A percentile compares a stretch with the other conserved stretches of the same genome.
Conservation (phyloP, 805 yeast genomes). For the Zygoascus bituminiphila region DNA sequence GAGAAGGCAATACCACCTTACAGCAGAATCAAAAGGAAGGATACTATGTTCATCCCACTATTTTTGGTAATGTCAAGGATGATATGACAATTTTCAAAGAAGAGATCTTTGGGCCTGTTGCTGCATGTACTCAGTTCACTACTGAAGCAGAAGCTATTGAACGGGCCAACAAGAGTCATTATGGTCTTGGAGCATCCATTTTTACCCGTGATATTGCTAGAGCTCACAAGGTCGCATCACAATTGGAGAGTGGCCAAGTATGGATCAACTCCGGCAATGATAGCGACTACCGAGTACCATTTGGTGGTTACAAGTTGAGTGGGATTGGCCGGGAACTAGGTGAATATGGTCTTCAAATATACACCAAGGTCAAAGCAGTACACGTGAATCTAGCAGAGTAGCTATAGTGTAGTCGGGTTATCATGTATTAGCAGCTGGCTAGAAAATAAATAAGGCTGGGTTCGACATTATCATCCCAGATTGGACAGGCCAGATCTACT, state of each 20-base stretch:
- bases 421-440: neutral
- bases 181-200: conserved; percentile 74
- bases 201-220: conserved; percentile 70
- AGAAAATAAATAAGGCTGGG: neutral
- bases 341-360: conserved; percentile 73
- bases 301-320: conserved; percentile 86
- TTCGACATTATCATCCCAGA: neutral
- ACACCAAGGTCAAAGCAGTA: conserved; percentile 82
- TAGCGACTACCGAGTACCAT: conserved; percentile 80
- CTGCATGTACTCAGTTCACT: conserved; percentile 70
- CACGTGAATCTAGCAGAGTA: conserved; percentile 26
- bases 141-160: conserved; percentile 73
- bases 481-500: no score
- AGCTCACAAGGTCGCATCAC: conserved; percentile 66
- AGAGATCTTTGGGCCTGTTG: conserved; percentile 94
- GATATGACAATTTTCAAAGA: conserved; percentile 71
- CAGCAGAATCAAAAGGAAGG: conserved; percentile 30
- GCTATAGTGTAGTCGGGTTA: conserved; percentile 2
- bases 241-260: conserved; percentile 78
- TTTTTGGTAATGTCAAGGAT: conserved; percentile 73
- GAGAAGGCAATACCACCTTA: conserved; percentile 50
- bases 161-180: conserved; percentile 70
- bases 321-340: conserved; percentile 96
- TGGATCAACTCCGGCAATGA: conserved; percentile 91
- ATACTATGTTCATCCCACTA: conserved; percentile 54